Base-by-base conservation (phyloP, 257 asterid genomes). In the Solanum peruvianum region DNA sequence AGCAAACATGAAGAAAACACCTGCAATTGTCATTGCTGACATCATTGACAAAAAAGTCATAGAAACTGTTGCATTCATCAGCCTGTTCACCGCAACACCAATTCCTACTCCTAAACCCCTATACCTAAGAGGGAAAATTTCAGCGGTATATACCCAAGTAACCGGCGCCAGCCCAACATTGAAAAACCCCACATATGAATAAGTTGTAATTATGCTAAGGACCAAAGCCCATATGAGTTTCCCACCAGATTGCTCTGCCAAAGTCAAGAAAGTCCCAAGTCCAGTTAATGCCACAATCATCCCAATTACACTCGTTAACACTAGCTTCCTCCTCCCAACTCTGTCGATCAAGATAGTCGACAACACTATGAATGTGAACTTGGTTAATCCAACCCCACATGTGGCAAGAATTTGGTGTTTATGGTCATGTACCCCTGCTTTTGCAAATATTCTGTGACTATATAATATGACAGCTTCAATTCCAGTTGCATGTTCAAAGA, bases 61-160 rank as follows among this genome's bases (percentile, higher is more conserved):
- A 1, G 96, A 94, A 35, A 95, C 93, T 0, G 96, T 93, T 1
- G 97, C 98, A 29, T 95, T 95, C 94, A 90, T 95, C 88, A 92
- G 69, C 87, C 98, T 90, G 81, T 95, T 95, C 23, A 95, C 93
- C 4, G 91, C 98, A 71, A 95, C 98, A 21, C 94, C 89, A 15
- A 95, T 77, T 41, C 95, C 91, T 0, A 91, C 94, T 44, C 98
- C 98, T 25, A 92, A 94, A 4, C 97, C 96, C 92, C 97, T 89
- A 31, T 91, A 87, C 89, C 85, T 88, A 31, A 85, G 80, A 2
- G 98, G 98, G 6, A 94, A 95, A 2, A 95, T 92, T 91, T 95
- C 98, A 2, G 98, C 89, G 41, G 94, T 93, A 78, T 95, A 95
- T 2, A 95, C 98, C 98, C 98, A 95, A 13, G 97, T 94, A 27